Base-by-base conservation (phyloP, 192 early-diverging fungal genomes). In the Umbelopsis sp. region DNA sequence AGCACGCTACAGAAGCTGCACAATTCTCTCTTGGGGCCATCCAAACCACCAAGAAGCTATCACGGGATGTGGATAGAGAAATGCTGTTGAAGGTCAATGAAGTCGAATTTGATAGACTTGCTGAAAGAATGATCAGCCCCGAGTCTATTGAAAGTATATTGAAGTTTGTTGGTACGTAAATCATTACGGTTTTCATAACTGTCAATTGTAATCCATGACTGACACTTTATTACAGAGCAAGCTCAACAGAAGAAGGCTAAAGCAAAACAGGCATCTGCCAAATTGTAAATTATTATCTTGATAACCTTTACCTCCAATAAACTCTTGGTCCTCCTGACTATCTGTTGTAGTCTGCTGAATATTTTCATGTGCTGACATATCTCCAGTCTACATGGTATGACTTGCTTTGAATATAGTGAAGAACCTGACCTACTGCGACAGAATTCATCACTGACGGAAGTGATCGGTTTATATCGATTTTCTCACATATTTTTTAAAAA, bases 11-110 rank as follows among this genome's bases (percentile, higher is more conserved):
- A 3, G 55, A 78, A 25, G 71, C 86, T 22, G 86, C 88, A 5
- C 71, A 84, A 45, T 83, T 80, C 46, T 83, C 91, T 23, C 77
- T 78, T 27, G 72, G 77, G 18, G 91, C 91, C 6, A 81, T 92
- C 49, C 78, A 75, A 61, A 78, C 78, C 1, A 87, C 91, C 15
- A 83, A 88, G 64, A 71, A 75, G 2, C 75, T 92, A 33, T 76
- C 91, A 30, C 82, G 85, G 4, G 78, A 74, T 33, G 67, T 51
- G 22, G 82, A 83, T 3, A 75, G 72, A 11, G 71, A 81, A n/a
- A 68, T 84, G 52, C 66, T 92, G 23, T 67, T 86, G 25, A 58
- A 75, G 11, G 80, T 83, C 25, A 90, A 87, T 68, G 72, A 79
- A 0, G 61, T 64, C 4, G 91, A 92, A 67, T 85, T 91, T 81